Percentiles rank a stretch among this genome's conserved stretches.
Conservation (phyloP, 2,329 filamentous ascomycete species). For the Trematosphaeria pertusa region DNA sequence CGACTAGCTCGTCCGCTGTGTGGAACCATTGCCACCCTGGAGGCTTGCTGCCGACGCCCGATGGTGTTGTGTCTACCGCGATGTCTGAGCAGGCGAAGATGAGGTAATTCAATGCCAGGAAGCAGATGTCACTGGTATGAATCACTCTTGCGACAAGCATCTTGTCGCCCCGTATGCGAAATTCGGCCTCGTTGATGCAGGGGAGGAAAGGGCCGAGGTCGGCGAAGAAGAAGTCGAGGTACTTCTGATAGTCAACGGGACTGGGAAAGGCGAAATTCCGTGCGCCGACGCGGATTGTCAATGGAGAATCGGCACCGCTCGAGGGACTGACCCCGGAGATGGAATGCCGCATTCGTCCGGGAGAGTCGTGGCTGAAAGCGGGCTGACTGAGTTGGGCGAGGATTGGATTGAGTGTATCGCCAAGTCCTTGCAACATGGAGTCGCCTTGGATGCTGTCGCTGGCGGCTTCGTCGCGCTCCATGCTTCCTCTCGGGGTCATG, state of each 20-base stretch:
- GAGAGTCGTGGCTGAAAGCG: constrained; percentile 18
- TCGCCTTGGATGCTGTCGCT: constrained; percentile 27
- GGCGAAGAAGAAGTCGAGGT: constrained; percentile 36
- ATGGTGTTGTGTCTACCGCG: constrained; percentile 10
- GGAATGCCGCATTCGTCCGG: constrained; percentile 13
- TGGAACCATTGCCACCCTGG: constrained; percentile 41
- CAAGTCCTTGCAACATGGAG: constrained; percentile 24
- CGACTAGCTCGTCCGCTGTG: constrained; percentile 35
- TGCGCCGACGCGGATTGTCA: constrained; percentile 24
- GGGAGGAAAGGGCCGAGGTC: constrained; percentile 35
- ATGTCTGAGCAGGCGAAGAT: constrained; percentile 36
- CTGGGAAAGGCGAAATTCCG: constrained; percentile 30
- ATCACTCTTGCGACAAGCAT: constrained; percentile 28
- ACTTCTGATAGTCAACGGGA: constrained; percentile 28
- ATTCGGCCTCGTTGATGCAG: constrained; percentile 38
- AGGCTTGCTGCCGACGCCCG: constrained; percentile 13
- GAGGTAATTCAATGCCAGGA: constrained; percentile 39
- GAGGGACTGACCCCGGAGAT: constrained; percentile 10
- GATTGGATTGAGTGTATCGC: constrained; percentile 33
- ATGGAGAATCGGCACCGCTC: constrained; percentile 11
- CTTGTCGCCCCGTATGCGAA: constrained; percentile 28
- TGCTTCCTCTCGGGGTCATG: constrained; percentile 31
- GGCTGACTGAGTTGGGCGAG: constrained; percentile 24
- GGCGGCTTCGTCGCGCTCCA: constrained; percentile 33
- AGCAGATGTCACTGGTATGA: constrained; percentile 26